Conservation (phyloP, 768 basidiomycete species). For the Obba rivulosa region DNA sequence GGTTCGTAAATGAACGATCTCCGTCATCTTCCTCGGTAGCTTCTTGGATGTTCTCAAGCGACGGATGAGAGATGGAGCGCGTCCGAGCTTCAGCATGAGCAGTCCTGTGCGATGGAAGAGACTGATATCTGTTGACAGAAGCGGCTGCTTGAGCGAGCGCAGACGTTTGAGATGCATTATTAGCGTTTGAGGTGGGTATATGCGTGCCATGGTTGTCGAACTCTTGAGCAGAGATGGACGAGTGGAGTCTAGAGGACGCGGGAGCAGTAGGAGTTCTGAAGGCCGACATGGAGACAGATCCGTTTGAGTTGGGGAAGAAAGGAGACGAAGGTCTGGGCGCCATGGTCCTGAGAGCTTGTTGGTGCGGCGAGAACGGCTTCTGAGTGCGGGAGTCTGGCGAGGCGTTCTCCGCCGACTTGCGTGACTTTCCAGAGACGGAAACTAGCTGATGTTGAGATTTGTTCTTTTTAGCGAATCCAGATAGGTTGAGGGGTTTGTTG, state of each 20-base stretch:
- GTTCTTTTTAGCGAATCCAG: slow-evolving; percentile 12
- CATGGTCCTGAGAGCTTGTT: slow-evolving; percentile 3
- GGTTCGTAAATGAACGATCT: neutral
- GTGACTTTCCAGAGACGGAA: neutral
- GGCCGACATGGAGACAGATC: neutral
- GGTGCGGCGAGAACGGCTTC: slow-evolving; percentile 5
- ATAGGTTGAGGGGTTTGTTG: slow-evolving; percentile 23
- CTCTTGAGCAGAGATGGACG: slow-evolving; percentile 7
- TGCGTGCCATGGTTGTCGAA: slow-evolving; percentile 19
- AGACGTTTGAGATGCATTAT: neutral
- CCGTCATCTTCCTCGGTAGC: slow-evolving; percentile 8
- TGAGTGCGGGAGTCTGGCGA: slow-evolving; percentile 4
- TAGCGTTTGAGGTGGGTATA: slow-evolving; percentile 14
- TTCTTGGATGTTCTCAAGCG: slow-evolving; percentile 18
- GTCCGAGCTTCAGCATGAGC: neutral
- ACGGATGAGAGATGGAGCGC: slow-evolving; percentile 12
- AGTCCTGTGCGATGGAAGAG: neutral
- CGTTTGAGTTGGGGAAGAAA: slow-evolving; percentile 8
- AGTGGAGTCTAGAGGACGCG: slow-evolving; percentile 1
- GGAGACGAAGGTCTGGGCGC: slow-evolving; percentile 14
- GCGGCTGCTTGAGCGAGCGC: neutral
- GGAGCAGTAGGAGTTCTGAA: slow-evolving; percentile 9
- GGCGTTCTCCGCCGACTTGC: slow-evolving; percentile 11
- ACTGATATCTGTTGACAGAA: neutral
- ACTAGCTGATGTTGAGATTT: neutral